Percentiles rank a stretch among this genome's conserved stretches.
Evolutionary conservation across 225 moss, liverwort and hornwort genomes (phyloP).

Genomic region (Bryum argenteum): DNA sequence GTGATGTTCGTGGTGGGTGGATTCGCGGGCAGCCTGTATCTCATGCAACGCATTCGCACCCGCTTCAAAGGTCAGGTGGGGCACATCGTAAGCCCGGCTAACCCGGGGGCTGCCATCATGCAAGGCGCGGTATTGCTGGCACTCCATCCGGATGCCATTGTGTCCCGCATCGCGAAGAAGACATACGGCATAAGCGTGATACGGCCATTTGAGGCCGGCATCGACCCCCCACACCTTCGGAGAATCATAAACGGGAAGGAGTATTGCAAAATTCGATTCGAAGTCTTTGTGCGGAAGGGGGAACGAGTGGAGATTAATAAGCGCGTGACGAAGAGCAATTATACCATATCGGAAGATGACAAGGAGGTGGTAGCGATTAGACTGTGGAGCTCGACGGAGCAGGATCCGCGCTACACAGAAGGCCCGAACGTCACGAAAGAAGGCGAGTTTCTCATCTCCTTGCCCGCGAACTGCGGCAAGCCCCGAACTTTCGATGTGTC

Average conservation of each 20-base stretch:
- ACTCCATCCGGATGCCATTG: conserved; percentile 29
- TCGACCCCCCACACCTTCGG: neutral
- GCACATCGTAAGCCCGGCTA: conserved; percentile 12
- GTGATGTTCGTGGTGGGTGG: conserved; percentile 65
- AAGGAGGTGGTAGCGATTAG: conserved; percentile 8
- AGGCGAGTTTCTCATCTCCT: conserved; percentile 7
- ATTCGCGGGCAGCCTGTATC: conserved; percentile 41
- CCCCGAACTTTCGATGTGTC: conserved; percentile 12
- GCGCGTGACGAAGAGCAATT: conserved; percentile 13
- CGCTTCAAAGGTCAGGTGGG: conserved; percentile 15
- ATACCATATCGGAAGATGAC: neutral
- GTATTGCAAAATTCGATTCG: conserved; percentile 30
- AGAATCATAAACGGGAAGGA: neutral
- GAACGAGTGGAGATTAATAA: conserved; percentile 18
- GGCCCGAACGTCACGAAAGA: conserved; percentile 10
- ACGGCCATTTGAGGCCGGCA: neutral
- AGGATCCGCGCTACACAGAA: conserved; percentile 3
- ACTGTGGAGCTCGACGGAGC: conserved; percentile 32
- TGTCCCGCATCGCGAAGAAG: conserved; percentile 48
- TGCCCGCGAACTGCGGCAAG: neutral
- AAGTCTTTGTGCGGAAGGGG: conserved; percentile 40
- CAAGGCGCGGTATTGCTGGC: conserved; percentile 51
- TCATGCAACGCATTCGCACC: conserved; percentile 37
- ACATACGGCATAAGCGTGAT: conserved; percentile 40
- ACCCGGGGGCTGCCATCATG: conserved; percentile 54